Evolutionary conservation across 2,329 filamentous ascomycete species (phyloP), one percentile per base, ranked within the genome.

Genomic region (Penicillium brevicompactum): DNA sequence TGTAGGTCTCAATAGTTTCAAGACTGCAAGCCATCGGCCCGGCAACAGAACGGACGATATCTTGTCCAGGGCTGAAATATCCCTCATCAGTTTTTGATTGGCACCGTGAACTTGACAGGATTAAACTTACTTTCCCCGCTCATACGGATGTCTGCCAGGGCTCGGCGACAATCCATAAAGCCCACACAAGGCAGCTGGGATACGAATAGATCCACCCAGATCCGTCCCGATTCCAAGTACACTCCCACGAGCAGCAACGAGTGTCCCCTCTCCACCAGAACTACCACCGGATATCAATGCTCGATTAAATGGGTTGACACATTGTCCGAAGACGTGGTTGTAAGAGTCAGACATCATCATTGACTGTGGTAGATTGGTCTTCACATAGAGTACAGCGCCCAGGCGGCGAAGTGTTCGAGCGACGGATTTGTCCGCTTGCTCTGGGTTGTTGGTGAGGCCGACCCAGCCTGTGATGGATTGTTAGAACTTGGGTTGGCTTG

Each of bases 171-270:
- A 61, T 0, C 80, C 81, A 60, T 79, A 84, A 1, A 84, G 60
- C 1, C 82, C 82, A 52, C 83, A 81, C 71, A 84, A 81, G 7
- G 79, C 80, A 10, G 81, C 75, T 1, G 83, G 83, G 43, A 84
- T 82, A 1, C 83, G 75, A 50, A 84, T 80, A 21, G 76, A 80
- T 31, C 82, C 82, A 18, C 81, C 81, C 55, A 70, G 63, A 55
- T 84, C 82, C 1, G 82, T 84, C 2, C 82, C 82, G 64, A 83
- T 80, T 1, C 82, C 82, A 4, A 82, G 70, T 1, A 79, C 74
- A 42, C 76, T 78, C 2, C 82, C 83, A 52, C 70, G 69, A 2
- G 82, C 67, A 3, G 75, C 75, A 16, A 84, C 74, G 41, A 85
- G 71, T 0, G 82, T 77, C 2, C 77, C 80, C 61, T 85, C 82